A percentile compares a stretch with the other conserved stretches of the same genome.
phyloP scores from a whole-genome alignment of 495 filamentous ascomycete species.

The Penicillium verhagenii region DNA sequence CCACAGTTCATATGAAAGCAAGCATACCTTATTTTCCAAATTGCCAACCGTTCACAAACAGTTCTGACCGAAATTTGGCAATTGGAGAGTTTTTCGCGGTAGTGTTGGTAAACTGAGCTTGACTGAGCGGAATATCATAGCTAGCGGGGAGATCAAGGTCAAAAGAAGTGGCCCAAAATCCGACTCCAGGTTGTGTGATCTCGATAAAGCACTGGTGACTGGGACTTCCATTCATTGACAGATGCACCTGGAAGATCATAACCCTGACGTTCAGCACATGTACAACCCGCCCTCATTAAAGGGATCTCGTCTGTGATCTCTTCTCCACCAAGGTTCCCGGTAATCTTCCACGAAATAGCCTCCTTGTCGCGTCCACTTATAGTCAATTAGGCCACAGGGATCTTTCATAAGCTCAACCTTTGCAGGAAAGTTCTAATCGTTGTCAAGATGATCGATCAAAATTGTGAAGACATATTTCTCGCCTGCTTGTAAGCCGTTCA shows the following conservation, averaged over 20 bases:
- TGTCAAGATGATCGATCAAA: constrained; percentile 62
- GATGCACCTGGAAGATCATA: constrained; percentile 58
- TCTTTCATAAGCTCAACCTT: constrained; percentile 59
- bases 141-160: constrained; percentile 36
- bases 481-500: not conserved
- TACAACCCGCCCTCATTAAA: constrained; percentile 64
- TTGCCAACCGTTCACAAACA: constrained; percentile 4
- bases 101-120: constrained; percentile 46
- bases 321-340: constrained; percentile 67
- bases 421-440: constrained; percentile 54
- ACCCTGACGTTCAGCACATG: constrained; percentile 60
- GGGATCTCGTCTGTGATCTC: constrained; percentile 61
- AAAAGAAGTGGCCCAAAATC: constrained; percentile 54
- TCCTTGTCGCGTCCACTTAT: constrained; percentile 38
- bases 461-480: constrained; percentile 54
- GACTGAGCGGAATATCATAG: constrained; percentile 54
- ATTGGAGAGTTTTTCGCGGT: not conserved
- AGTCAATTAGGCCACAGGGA: constrained; percentile 61
- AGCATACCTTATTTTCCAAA: constrained; percentile 1
- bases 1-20: too few relatives aligned
- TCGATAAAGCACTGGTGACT: constrained; percentile 43
- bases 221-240: constrained; percentile 32
- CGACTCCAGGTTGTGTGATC: constrained; percentile 47
- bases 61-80: not conserved
- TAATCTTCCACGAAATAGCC: constrained; percentile 63